phyloP scores from a whole-genome alignment of 352 stramenopile species.

The Stephanocyclus meneghinianus region DNA sequence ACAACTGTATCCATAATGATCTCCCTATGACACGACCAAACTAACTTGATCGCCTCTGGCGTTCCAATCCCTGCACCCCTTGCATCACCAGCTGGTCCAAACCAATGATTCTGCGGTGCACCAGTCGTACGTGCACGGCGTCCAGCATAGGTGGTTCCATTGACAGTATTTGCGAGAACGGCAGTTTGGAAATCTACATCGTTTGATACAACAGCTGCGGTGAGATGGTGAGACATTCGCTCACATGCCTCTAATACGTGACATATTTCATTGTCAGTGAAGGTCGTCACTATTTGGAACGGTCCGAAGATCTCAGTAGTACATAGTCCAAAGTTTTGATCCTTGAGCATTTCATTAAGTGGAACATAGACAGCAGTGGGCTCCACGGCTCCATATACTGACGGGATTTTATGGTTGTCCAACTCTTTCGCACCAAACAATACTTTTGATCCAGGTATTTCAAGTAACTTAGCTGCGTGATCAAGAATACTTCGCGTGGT shows the following conservation, averaged over 20 bases:
- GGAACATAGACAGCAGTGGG: conserved; percentile 97
- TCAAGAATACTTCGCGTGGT: conserved; percentile 94
- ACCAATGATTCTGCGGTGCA: conserved; percentile 85
- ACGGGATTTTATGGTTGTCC: conserved; percentile 92
- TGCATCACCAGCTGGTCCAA: conserved; percentile 94
- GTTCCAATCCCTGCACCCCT: conserved; percentile 95
- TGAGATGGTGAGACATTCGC: conserved; percentile 95
- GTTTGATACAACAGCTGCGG: conserved; percentile 96
- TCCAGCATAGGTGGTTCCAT: conserved; percentile 97
- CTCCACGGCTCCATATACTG: conserved; percentile 93
- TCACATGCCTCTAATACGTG: conserved; percentile 91
- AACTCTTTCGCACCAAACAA: conserved; percentile 92
- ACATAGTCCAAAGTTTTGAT: conserved; percentile 90
- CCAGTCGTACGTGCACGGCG: conserved; percentile 93
- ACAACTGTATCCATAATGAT: conserved; percentile 91
- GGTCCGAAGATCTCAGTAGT: conserved; percentile 98
- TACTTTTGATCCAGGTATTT: conserved; percentile 91
- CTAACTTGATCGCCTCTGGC: conserved; percentile 96
- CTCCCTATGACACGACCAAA: conserved; percentile 98
- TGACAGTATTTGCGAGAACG: conserved; percentile 96
- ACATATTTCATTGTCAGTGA: conserved; percentile 88
- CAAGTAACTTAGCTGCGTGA: conserved; percentile 89
- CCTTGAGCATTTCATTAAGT: conserved; percentile 92
- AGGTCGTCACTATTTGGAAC: conserved; percentile 95
- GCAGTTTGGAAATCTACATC: conserved; percentile 92